Conservation (phyloP, 768 basidiomycete species). For the Tylopilus plumbeoviolaceoides region DNA sequence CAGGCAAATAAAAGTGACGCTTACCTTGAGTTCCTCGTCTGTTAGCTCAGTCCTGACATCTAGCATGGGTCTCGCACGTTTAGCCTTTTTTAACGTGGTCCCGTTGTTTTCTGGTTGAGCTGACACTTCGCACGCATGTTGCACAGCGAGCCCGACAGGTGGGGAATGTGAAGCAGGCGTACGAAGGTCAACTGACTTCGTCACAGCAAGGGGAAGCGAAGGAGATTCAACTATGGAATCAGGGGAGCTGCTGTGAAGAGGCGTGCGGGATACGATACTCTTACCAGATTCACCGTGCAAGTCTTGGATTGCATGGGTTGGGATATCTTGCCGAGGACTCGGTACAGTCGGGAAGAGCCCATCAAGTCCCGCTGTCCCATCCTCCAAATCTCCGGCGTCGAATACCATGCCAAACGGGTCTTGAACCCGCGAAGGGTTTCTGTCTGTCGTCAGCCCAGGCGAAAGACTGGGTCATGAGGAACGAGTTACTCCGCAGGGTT, state of each 20-base stretch:
- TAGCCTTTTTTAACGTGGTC: slow-evolving; percentile 38
- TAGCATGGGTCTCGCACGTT: slow-evolving; percentile 51
- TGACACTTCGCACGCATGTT: background rate
- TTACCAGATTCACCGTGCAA: slow-evolving; percentile 7
- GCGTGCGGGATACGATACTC: background rate
- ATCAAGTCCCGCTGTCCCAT: slow-evolving; percentile 16
- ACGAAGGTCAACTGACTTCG: slow-evolving; percentile 7
- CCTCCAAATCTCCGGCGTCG: slow-evolving; percentile 21
- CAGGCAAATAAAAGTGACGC: background rate
- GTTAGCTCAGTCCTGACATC: slow-evolving; percentile 78
- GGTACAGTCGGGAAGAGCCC: background rate
- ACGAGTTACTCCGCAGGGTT: slow-evolving; percentile 13
- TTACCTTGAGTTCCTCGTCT: slow-evolving; percentile 75
- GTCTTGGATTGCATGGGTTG: slow-evolving; percentile 1
- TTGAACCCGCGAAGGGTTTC: slow-evolving; percentile 15
- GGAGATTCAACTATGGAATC: slow-evolving; percentile 1
- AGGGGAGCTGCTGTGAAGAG: background rate
- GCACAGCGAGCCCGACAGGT: background rate
- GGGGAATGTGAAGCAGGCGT: slow-evolving; percentile 1
- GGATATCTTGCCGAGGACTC: background rate
- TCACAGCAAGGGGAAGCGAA: slow-evolving; percentile 1
- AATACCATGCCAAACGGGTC: slow-evolving; percentile 16
- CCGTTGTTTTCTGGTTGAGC: background rate
- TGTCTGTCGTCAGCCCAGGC: slow-evolving; percentile 12
- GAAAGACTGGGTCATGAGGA: background rate